A percentile compares a stretch with the other conserved stretches of the same genome.
Conservation (phyloP, 306 rosid species). For the Lotus japonicus region DNA sequence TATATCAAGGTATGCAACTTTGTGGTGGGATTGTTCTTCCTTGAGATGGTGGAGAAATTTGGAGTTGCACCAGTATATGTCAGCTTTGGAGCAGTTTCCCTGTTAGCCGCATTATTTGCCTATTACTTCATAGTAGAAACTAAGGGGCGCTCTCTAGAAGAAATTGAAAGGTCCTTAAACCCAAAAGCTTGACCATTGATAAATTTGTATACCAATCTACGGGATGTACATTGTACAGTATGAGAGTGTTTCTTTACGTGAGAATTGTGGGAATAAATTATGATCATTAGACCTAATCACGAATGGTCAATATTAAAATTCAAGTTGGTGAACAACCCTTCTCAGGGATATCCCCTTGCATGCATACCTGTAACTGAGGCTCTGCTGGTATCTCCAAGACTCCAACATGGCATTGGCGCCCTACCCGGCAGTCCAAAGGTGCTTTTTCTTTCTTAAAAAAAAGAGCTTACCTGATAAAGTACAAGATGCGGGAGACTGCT, state of each 20-base stretch:
- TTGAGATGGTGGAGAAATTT: slow-evolving; percentile 68
- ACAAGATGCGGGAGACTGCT: background rate
- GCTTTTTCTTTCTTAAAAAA: no score
- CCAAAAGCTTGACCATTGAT: slow-evolving; percentile 34
- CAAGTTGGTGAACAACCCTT: no score
- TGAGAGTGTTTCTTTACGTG: no score
- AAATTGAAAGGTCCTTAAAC: slow-evolving; percentile 64
- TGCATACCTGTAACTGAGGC: no score
- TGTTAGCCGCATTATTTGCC: slow-evolving; percentile 65
- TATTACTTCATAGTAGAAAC: slow-evolving; percentile 69
- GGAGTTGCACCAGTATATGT: slow-evolving; percentile 81
- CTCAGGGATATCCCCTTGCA: no score
- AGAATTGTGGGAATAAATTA: no score
- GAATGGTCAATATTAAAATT: background rate
- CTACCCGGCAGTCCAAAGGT: no score
- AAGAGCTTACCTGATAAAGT: no score
- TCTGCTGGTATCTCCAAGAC: no score
- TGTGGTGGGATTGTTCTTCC: slow-evolving; percentile 83
- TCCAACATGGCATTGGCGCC: no score
- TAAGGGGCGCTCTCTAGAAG: slow-evolving; percentile 82
- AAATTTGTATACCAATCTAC: background rate
- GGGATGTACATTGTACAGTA: no score
- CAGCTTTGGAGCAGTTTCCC: slow-evolving; percentile 63
- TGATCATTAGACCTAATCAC: no score
- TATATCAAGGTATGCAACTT: slow-evolving; percentile 68